Evolutionary conservation across 495 filamentous ascomycete species (phyloP).

Genomic region (Neurospora sp.): DNA sequence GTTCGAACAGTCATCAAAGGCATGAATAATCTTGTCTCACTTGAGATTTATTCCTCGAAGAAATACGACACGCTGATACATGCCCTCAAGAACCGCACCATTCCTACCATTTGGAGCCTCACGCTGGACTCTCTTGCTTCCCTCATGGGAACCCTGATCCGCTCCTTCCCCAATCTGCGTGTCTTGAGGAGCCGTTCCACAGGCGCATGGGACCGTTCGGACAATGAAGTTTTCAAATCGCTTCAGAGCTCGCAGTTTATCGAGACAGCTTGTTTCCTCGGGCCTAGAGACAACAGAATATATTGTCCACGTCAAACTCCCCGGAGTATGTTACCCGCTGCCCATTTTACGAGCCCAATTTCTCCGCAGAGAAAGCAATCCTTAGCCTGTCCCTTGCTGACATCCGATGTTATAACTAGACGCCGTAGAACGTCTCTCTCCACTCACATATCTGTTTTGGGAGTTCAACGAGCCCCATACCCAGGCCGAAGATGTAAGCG

Average conservation of each 20-base stretch:
- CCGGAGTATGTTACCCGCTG: background rate
- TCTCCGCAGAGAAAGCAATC: background rate
- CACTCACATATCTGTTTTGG: background rate
- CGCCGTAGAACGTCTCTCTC: background rate
- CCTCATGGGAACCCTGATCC: background rate
- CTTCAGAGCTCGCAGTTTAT: background rate
- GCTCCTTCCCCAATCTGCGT: background rate
- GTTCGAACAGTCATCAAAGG: background rate
- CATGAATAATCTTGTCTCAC: background rate
- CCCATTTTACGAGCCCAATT: background rate
- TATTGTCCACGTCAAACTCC: background rate
- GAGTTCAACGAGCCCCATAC: background rate
- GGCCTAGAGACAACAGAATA: background rate
- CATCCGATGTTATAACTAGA: background rate
- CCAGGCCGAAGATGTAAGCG: background rate
- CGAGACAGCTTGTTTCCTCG: background rate
- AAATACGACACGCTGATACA: background rate
- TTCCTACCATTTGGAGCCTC: background rate
- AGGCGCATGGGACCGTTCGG: background rate
- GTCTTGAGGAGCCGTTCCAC: background rate
- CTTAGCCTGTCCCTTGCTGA: background rate
- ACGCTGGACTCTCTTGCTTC: background rate
- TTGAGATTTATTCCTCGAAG: background rate
- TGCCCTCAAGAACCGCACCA: background rate
- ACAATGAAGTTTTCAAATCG: background rate